phyloP scores from a whole-genome alignment of 306 rosid species.

The Corylus americana region DNA sequence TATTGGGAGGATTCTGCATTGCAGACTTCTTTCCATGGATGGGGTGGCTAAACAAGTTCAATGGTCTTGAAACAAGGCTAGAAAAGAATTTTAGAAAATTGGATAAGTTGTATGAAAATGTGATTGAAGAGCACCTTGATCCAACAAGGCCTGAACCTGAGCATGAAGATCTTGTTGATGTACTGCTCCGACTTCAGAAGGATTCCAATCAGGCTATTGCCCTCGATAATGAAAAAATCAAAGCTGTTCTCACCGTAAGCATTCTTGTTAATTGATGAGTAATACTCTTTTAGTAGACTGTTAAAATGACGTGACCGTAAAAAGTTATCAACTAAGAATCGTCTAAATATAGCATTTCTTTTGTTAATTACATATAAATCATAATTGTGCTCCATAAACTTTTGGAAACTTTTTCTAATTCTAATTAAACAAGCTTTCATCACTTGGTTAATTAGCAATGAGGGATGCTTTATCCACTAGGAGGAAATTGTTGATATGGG shows the following conservation, averaged over 20 bases:
- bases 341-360: too few relatives aligned
- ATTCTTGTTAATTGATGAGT: too few relatives aligned
- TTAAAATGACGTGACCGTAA: too few relatives aligned
- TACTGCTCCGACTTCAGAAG: slow-evolving; percentile 38
- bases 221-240: slow-evolving; percentile 28
- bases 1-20: slow-evolving; percentile 21
- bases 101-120: slow-evolving; percentile 39
- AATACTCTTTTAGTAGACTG: too few relatives aligned
- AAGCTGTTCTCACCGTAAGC: slow-evolving; percentile 24
- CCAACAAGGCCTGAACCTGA: slow-evolving; percentile 5
- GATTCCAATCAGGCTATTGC: slow-evolving; percentile 30
- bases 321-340: too few relatives aligned
- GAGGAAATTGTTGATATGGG: too few relatives aligned
- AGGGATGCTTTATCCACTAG: too few relatives aligned
- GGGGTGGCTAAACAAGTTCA: slow-evolving; percentile 33
- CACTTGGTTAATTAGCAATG: too few relatives aligned
- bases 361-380: too few relatives aligned
- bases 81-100: slow-evolving; percentile 32
- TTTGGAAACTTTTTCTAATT: too few relatives aligned
- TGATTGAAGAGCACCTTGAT: slow-evolving; percentile 44
- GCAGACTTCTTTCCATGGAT: slow-evolving; percentile 27
- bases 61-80: slow-evolving; percentile 35
- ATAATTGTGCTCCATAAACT: too few relatives aligned
- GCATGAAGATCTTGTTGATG: slow-evolving; percentile 46
- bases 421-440: too few relatives aligned